Conservation (phyloP, 2,329 filamentous ascomycete genomes). For the Alternaria rosae region DNA sequence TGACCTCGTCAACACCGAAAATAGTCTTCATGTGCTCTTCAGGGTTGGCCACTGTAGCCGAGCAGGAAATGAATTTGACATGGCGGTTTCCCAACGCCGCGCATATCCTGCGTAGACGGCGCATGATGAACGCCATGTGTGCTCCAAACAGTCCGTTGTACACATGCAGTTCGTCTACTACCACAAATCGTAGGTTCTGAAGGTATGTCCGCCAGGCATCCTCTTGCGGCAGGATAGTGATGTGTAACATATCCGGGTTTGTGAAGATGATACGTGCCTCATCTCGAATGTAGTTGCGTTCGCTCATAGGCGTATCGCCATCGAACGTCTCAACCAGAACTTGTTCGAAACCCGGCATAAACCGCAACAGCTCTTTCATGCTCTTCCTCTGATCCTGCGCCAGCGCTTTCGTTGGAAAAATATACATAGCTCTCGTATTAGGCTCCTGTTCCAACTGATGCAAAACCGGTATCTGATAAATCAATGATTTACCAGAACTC, state of each 20-base stretch:
- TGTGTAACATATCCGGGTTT: conserved; percentile 96
- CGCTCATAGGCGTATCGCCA: conserved; percentile 86
- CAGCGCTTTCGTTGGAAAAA: conserved; percentile 96
- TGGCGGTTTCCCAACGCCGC: conserved; percentile 85
- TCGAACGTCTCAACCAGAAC: conserved; percentile 91
- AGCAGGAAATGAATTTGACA: conserved; percentile 93
- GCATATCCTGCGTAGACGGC: conserved; percentile 84
- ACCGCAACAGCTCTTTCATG: conserved; percentile 81
- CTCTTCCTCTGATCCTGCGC: conserved; percentile 94
- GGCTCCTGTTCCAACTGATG: conserved; percentile 82
- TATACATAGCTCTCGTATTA: conserved; percentile 88
- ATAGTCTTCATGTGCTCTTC: conserved; percentile 90
- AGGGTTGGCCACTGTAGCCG: conserved; percentile 94
- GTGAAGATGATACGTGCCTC: conserved; percentile 94
- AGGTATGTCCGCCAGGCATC: conserved; percentile 86
- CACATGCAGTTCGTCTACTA: conserved; percentile 85
- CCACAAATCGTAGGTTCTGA: conserved; percentile 88
- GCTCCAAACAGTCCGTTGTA: conserved; percentile 96
- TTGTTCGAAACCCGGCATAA: conserved; percentile 78
- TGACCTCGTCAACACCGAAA: conserved; percentile 86
- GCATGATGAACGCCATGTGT: conserved; percentile 94
- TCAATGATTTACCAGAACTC: conserved; percentile 96
- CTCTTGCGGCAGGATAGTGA: conserved; percentile 92
- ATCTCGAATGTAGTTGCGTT: conserved; percentile 81
- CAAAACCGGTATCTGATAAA: conserved; percentile 93